phyloP scores from a whole-genome alignment of 805 yeast genomes.

The Candida verbasci region DNA sequence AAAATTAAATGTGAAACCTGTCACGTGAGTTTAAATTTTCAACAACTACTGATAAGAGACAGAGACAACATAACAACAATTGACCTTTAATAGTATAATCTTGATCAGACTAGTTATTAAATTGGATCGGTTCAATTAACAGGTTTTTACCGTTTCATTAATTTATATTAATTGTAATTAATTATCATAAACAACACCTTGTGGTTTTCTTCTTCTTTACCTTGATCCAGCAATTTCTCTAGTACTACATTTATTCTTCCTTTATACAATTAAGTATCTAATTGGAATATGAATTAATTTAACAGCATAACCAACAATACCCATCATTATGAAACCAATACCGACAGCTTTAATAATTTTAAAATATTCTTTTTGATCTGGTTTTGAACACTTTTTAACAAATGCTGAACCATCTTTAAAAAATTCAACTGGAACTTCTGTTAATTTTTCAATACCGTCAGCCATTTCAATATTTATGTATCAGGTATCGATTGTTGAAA shows the following conservation, averaged over 20 bases:
- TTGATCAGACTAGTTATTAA: no score
- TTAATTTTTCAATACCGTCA: conserved; percentile 67
- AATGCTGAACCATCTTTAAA: conserved; percentile 88
- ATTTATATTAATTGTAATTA: no score
- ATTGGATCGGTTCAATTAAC: no score
- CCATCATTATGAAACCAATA: conserved; percentile 95
- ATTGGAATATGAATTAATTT: conserved; percentile 93
- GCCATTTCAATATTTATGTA: conserved; percentile 30
- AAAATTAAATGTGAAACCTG: background rate
- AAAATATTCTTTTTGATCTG: conserved; percentile 80
- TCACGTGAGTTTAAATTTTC: background rate
- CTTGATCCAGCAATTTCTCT: no score
- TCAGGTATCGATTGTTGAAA: conserved; percentile 4
- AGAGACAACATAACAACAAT: no score
- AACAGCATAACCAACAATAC: conserved; percentile 93
- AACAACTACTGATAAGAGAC: background rate
- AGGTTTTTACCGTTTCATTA: no score
- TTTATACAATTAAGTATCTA: conserved; percentile 86
- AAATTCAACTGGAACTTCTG: conserved; percentile 88
- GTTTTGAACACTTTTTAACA: conserved; percentile 88
- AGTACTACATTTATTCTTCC: no score
- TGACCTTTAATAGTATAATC: background rate
- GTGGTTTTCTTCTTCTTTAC: no score
- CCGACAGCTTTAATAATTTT: conserved; percentile 94
- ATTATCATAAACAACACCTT: no score